Evolutionary conservation across 2,329 filamentous ascomycete genomes (phyloP).

Genomic region (Chaetomiaceae sp.): DNA sequence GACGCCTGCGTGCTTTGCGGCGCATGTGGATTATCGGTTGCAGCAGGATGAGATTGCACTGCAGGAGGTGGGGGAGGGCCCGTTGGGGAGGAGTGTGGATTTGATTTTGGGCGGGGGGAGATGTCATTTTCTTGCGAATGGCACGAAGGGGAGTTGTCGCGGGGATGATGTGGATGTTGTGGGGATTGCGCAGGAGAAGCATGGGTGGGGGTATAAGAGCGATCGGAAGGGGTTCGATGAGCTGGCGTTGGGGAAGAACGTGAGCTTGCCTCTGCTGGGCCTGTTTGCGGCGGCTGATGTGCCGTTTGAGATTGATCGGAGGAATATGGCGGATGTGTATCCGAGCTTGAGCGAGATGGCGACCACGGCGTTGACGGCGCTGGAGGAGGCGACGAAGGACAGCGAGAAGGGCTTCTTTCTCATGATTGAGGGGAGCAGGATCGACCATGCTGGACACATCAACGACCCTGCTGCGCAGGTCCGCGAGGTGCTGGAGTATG

Average conservation of each 20-base stretch:
- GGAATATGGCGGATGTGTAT: slow-evolving; percentile 71
- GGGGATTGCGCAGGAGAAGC: slow-evolving; percentile 65
- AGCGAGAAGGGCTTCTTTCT: slow-evolving; percentile 94
- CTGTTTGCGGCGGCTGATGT: slow-evolving; percentile 80
- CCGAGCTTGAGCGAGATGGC: slow-evolving; percentile 92
- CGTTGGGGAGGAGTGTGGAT: slow-evolving; percentile 82
- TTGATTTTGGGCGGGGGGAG: slow-evolving; percentile 88
- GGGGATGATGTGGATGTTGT: slow-evolving; percentile 73
- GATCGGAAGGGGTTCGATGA: slow-evolving; percentile 71
- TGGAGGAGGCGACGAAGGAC: slow-evolving; percentile 75
- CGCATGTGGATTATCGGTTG: slow-evolving; percentile 72
- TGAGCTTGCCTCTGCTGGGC: slow-evolving; percentile 77
- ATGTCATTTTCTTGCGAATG: slow-evolving; percentile 88
- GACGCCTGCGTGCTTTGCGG: slow-evolving; percentile 90
- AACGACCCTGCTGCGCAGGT: slow-evolving; percentile 83
- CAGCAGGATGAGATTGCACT: slow-evolving; percentile 90
- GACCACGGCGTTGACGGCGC: slow-evolving; percentile 69
- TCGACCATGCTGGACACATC: slow-evolving; percentile 88
- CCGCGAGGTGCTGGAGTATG: slow-evolving; percentile 91
- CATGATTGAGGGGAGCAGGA: slow-evolving; percentile 96
- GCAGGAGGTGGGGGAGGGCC: slow-evolving; percentile 85
- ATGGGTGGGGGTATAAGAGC: slow-evolving; percentile 74
- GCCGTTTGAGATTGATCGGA: slow-evolving; percentile 89
- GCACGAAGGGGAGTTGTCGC: slow-evolving; percentile 75
- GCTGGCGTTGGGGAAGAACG: slow-evolving; percentile 61